phyloP scores from a whole-genome alignment of 2,329 filamentous ascomycete species.

The Fusarium nygamai region DNA sequence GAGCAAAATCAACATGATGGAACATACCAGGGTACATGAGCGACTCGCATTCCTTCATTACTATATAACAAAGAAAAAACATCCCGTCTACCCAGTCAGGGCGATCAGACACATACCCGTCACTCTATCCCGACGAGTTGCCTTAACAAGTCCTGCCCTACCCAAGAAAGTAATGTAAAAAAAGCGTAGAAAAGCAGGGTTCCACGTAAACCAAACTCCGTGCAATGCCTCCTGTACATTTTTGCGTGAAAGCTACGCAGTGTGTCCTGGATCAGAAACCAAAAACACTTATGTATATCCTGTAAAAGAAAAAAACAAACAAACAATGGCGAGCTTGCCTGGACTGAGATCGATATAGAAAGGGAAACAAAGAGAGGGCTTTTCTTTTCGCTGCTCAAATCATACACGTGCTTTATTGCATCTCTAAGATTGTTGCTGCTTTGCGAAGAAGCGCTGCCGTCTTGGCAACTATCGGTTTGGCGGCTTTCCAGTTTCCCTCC shows the following conservation, averaged over 20 bases:
- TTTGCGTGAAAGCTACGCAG: slow-evolving; percentile 34
- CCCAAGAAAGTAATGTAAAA: slow-evolving; percentile 24
- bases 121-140: slow-evolving; percentile 27
- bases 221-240: slow-evolving; percentile 49
- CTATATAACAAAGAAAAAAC: slow-evolving; percentile 33
- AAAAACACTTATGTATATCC: slow-evolving; percentile 34
- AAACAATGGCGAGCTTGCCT: slow-evolving; percentile 24
- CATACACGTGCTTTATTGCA: slow-evolving; percentile 33
- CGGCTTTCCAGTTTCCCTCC: slow-evolving; percentile 73
- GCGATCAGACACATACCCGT: slow-evolving; percentile 3
- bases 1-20: not conserved
- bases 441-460: slow-evolving; percentile 73
- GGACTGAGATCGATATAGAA: slow-evolving; percentile 16
- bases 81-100: slow-evolving; percentile 1
- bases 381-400: slow-evolving; percentile 24
- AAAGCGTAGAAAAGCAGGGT: slow-evolving; percentile 20
- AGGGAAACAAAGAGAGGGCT: slow-evolving; percentile 9
- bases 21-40: slow-evolving; percentile 3
- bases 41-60: slow-evolving; percentile 36
- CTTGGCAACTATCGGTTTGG: slow-evolving; percentile 75
- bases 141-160: slow-evolving; percentile 26
- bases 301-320: slow-evolving; percentile 30
- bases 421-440: slow-evolving; percentile 59
- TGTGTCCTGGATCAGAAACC: slow-evolving; percentile 12
- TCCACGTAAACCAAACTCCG: slow-evolving; percentile 46